Percentiles rank a stretch among this genome's conserved stretches.
Evolutionary conservation across 73 alveolate species (phyloP).

Genomic region (Diophrys appendiculata): DNA sequence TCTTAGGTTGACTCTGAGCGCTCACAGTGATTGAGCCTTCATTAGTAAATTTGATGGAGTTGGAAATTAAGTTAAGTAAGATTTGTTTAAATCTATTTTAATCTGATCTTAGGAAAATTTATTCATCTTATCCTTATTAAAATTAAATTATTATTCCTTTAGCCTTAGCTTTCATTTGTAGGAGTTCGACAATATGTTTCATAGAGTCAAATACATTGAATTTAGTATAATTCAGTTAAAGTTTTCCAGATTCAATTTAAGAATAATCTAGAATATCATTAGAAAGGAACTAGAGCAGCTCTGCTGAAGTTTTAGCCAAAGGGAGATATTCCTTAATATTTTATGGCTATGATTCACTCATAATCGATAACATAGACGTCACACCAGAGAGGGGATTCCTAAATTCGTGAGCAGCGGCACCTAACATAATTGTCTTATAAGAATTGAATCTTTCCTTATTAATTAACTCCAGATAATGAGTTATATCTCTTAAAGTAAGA

Average conservation of each 20-base stretch:
- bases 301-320: slow-evolving; percentile 15
- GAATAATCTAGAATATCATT: slow-evolving; percentile 47
- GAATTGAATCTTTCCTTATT: neutral
- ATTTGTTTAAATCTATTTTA: slow-evolving; percentile 17
- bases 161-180: slow-evolving; percentile 5
- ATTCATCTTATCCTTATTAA: neutral
- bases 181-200: slow-evolving; percentile 5
- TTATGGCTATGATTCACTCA: neutral
- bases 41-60: slow-evolving; percentile 1
- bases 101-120: slow-evolving; percentile 3
- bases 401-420: slow-evolving; percentile 54
- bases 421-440: neutral
- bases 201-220: neutral
- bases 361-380: slow-evolving; percentile 11
- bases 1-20: neutral
- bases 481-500: neutral
- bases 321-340: slow-evolving; percentile 1
- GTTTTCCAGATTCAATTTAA: slow-evolving; percentile 15
- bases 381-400: slow-evolving; percentile 52
- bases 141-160: slow-evolving; percentile 15
- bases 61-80: neutral
- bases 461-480: neutral
- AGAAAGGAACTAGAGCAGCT: slow-evolving; percentile 20
- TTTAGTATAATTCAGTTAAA: neutral
- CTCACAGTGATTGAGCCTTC: neutral